Percentiles rank a stretch among this genome's conserved stretches.
Evolutionary conservation across 805 yeast genomes (phyloP).

Genomic region (Candida ascalaphidarum): DNA sequence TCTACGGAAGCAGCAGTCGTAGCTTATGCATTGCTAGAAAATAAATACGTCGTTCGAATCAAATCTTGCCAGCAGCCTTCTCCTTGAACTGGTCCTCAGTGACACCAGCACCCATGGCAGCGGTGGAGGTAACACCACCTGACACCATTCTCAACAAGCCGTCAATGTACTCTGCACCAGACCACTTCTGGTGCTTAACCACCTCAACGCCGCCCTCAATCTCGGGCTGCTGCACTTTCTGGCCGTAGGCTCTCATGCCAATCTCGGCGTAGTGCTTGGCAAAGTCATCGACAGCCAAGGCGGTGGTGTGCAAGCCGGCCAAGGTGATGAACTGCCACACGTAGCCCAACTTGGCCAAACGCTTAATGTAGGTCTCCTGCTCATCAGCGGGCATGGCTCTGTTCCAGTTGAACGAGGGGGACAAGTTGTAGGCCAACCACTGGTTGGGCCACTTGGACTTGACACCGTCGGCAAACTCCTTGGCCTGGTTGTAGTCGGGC

Average conservation of each 20-base stretch:
- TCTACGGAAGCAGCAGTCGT: too few relatives aligned
- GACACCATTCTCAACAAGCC: conserved; percentile 80
- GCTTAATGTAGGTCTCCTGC: conserved; percentile 82
- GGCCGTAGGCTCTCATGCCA: conserved; percentile 96
- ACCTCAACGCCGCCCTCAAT: conserved; percentile 87
- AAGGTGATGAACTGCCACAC: conserved; percentile 97
- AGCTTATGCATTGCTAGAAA: too few relatives aligned
- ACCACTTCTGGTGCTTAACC: conserved; percentile 97
- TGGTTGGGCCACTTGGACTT: conserved; percentile 73
- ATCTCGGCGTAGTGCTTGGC: conserved; percentile 66
- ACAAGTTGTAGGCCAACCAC: conserved; percentile 94
- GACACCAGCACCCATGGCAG: conserved; percentile 98
- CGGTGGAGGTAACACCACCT: conserved; percentile 92
- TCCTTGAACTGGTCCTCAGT: conserved; percentile 90
- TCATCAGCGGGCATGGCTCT: conserved; percentile 82
- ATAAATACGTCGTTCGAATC: too few relatives aligned
- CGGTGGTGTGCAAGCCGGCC: conserved; percentile 95
- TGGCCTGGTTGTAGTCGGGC: conserved; percentile 90
- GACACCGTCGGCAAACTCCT: conserved; percentile 91
- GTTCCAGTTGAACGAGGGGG: conserved; percentile 98
- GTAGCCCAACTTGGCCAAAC: conserved; percentile 83
- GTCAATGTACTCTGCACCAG: conserved; percentile 96
- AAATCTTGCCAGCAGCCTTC: conserved; percentile 1
- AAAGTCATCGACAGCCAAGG: conserved; percentile 82
- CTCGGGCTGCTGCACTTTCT: conserved; percentile 77